Percentiles rank a stretch among this genome's conserved stretches.
Conservation (phyloP, 306 rosid genomes). For the Cicer cuneatum region DNA sequence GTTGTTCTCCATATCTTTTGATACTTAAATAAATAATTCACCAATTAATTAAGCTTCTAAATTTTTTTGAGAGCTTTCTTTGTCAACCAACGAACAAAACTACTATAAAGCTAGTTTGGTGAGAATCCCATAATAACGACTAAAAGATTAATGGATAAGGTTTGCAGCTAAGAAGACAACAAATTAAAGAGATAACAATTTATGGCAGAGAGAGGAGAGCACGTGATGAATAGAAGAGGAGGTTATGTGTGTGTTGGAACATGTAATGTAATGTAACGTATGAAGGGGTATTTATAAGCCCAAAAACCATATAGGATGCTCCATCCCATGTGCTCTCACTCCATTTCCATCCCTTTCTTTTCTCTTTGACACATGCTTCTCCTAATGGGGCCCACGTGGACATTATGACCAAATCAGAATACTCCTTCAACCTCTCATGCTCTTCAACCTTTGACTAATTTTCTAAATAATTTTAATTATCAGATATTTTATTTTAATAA, state of each 20-base stretch:
- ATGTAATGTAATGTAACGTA: slow-evolving; percentile 38
- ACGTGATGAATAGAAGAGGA: slow-evolving; percentile 55
- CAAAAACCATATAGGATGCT: slow-evolving; percentile 44
- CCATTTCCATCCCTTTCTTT: slow-evolving; percentile 26
- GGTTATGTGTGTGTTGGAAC: slow-evolving; percentile 32
- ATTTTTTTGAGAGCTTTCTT: slow-evolving; percentile 37
- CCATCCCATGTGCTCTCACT: slow-evolving; percentile 60
- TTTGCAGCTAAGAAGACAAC: slow-evolving; percentile 51
- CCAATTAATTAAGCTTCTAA: not conserved
- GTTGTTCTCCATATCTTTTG: slow-evolving; percentile 60
- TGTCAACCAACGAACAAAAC: slow-evolving; percentile 64
- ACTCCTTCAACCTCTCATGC: slow-evolving; percentile 29
- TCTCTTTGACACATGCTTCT: slow-evolving; percentile 44
- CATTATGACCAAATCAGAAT: slow-evolving; percentile 48
- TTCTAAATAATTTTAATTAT: not conserved
- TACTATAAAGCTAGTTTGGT: slow-evolving; percentile 40
- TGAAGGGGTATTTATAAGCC: slow-evolving; percentile 58
- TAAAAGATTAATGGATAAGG: slow-evolving; percentile 61
- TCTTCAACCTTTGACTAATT: slow-evolving; percentile 44
- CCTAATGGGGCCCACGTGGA: slow-evolving; percentile 46
- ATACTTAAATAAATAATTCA: slow-evolving; percentile 10
- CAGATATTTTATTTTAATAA: not conserved
- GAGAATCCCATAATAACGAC: slow-evolving; percentile 49
- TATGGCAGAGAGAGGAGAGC: slow-evolving; percentile 26
- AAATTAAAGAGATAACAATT: slow-evolving; percentile 37